phyloP scores from a whole-genome alignment of 2,329 filamentous ascomycete genomes.

The Diaporthe eres region DNA sequence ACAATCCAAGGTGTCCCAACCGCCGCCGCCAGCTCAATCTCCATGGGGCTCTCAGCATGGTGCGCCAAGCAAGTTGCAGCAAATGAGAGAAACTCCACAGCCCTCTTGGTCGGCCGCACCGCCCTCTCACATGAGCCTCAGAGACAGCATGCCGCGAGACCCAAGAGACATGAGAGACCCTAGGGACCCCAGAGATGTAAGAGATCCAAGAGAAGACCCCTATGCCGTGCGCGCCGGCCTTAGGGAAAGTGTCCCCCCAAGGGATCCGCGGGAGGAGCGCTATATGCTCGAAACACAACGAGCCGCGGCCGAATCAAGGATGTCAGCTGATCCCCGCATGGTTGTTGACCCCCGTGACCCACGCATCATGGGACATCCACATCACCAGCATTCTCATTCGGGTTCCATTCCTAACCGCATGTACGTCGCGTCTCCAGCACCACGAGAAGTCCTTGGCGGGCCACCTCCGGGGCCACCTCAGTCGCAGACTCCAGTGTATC shows the following conservation, averaged over 20 bases:
- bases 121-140: slow-evolving; percentile 45
- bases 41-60: slow-evolving; percentile 57
- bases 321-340: slow-evolving; percentile 39
- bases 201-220: slow-evolving; percentile 32
- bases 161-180: slow-evolving; percentile 8
- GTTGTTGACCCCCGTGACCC: slow-evolving; percentile 38
- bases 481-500: slow-evolving; percentile 32
- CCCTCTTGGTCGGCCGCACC: slow-evolving; percentile 51
- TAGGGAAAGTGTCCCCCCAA: slow-evolving; percentile 30
- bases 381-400: slow-evolving; percentile 40
- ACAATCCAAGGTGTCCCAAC: slow-evolving; percentile 52
- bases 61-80: slow-evolving; percentile 53
- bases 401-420: slow-evolving; percentile 37
- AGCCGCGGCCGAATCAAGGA: slow-evolving; percentile 33
- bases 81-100: slow-evolving; percentile 52
- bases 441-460: slow-evolving; percentile 37
- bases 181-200: slow-evolving; percentile 1
- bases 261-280: slow-evolving; percentile 37
- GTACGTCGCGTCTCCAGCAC: slow-evolving; percentile 36
- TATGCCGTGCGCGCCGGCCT: slow-evolving; percentile 37
- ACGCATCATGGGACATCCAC: slow-evolving; percentile 40
- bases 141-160: slow-evolving; percentile 40
- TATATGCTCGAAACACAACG: slow-evolving; percentile 40
- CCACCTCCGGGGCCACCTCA: slow-evolving; percentile 37
- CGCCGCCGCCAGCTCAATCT: slow-evolving; percentile 52